Evolutionary conservation across 768 basidiomycete species (phyloP), one percentile per base, ranked within the genome.

Genomic region (Scleroderma citrinum): DNA sequence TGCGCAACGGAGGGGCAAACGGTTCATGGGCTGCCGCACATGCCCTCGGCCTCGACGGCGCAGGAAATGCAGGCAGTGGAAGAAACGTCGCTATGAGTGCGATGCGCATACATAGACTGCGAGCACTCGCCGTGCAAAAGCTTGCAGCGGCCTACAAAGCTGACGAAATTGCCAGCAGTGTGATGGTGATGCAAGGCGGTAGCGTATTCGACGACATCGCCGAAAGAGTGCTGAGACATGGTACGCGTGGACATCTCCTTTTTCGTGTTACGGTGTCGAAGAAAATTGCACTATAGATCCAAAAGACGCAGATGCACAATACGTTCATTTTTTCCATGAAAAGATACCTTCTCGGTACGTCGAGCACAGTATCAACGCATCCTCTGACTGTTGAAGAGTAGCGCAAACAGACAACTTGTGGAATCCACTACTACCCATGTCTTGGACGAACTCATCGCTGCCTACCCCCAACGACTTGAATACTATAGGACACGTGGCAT

Each of bases 111-210:
- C 89, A 93, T 61, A 74, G 89, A 44, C 67, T 94, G 38, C 71
- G 92, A 30, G 84, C 80, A 0, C 75, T 92, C 24, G 91, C 92
- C 0, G 88, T 94, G 17, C 86, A 91, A 66, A 91, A 90, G 63
- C 72, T 93, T 35, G 88, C 91, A 1, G 78, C 83, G 20, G 92
- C 92, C 5, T 94, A 94, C 60, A 82, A 83, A 62, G 76, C 81
- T 11, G 92, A 94, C 61, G 92, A 94, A 64, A 89, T 94, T 58
- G 92, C 92, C 1, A 87, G 88, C 1, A 91, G 87, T 59, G 92
- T 94, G 23, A 89, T 93, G 84, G 82, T 94, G 29, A 94, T 94
- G 92, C 92, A 94, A 62, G 90, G 90, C 32, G 90, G 92, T 5
- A 91, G 84, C 53, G 87, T 92, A 3, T 88, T 94, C 59, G 92